Base-by-base conservation (phyloP, 2,329 filamentous ascomycete genomes). In the Zarea fungicola region DNA sequence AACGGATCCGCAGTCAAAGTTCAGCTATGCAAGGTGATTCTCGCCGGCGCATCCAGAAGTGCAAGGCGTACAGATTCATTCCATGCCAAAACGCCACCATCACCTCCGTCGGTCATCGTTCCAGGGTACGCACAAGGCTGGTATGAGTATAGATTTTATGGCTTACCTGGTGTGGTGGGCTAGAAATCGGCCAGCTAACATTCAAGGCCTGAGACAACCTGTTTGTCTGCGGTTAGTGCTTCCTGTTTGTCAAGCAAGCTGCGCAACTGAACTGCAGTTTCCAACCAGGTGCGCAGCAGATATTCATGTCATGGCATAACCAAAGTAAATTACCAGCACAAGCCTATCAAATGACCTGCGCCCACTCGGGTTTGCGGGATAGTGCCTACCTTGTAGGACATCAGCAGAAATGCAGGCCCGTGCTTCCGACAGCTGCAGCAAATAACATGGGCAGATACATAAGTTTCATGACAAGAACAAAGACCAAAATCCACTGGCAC, bases 211-310 rank as follows among this genome's bases (percentile, higher is more conserved):
- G 26, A 29, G 26, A 7, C 7, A 29, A 29, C 7, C 29, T 41
- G 45, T 48, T 48, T 48, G 45, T 31, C 28, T 32, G 45, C 35
- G 45, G 36, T 26, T 14, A 26, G 28, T 48, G 45, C 45, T 28
- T 35, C 13, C 19, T 48, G 45, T 48, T 48, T 48, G 45, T 22
- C 44, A 40, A 40, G 44, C 45, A 48, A 48, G 45, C 36, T 48
- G 45, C 29, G 16, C 28, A 22, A 48, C 37, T 48, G 22, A 28
- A 21, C 26, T 41, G 28, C 37, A 31, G 29, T 29, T 22, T 34
- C 36, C 10, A 32, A 21, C n/a, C 28, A 29, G 13, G 26, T 18
- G 34, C 10, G 16, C 7, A 21, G 22, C 21, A 42, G 18, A 21
- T 29, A 16, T 13, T 19, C 10, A 18, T 18, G 21, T n/a, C n/a